Base-by-base conservation (phyloP, 2,329 filamentous ascomycete species). In the Clonostachys chloroleuca region DNA sequence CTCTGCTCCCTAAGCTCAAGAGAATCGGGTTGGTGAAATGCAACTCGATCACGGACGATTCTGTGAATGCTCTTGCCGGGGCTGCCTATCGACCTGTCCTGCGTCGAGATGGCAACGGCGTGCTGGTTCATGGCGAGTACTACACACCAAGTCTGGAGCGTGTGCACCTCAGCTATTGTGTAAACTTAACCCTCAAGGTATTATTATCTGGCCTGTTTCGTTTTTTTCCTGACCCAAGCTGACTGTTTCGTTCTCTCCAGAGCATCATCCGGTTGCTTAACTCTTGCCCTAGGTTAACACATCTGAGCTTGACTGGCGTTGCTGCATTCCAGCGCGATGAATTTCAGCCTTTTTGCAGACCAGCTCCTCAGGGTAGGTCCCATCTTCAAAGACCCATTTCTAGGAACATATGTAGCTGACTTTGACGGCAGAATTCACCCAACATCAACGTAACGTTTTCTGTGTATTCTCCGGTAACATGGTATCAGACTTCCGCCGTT, bases 21-120 rank as follows among this genome's bases (percentile, higher is more conserved):
- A 80, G 94, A 36, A 96, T 99, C 51, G 94, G 94, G 1, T 71
- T 99, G 46, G 94, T 99, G 46, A 99, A 99, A 67, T 99, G 94
- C 61, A 83, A 83, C 51, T 82, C 79, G 48, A 96, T 99, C 56
- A 96, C 94, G 0, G 90, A 99, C 62, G 80, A 82, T 30, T 96
- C 92, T 56, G 95, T 99, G 46, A 76, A 87, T 53, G 89, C 90
- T 17, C 74, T 97, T 54, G 91, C 92, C 8, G 83, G 84, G 54
- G 83, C 86, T 3, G 85, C 81, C 50, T 75, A 74, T 43, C 73
- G 77, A 14, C 67, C 71, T 9, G 67, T 77, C 5, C 66, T 72
- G 16, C 70, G 75, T 18, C 69, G 74, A 48, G 77, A 79, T 50
- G 64, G 66, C 45, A 71, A 66, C 12, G 76, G 73, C 9, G 70